Evolutionary conservation across 345 rosid species (phyloP).

Genomic region (Luvunga scandens): DNA sequence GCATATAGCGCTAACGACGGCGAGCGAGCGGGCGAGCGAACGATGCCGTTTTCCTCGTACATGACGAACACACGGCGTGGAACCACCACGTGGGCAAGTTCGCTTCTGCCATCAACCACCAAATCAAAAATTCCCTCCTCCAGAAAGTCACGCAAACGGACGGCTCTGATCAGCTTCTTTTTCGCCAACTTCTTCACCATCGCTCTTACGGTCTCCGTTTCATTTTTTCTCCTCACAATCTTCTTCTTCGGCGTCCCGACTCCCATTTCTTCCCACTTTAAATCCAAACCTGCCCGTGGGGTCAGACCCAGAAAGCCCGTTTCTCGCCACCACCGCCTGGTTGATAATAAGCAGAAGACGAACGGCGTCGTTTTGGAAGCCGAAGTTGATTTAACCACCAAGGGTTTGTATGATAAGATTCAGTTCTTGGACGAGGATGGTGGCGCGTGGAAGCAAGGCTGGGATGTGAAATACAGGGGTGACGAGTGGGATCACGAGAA

Average conservation of each 20-base stretch:
- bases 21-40: too few species aligned
- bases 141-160: slow-evolving; percentile 65
- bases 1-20: too few species aligned
- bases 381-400: slow-evolving; percentile 74
- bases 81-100: slow-evolving; percentile 42
- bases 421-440: slow-evolving; percentile 79
- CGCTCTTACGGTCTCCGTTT: slow-evolving; percentile 58
- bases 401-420: slow-evolving; percentile 83
- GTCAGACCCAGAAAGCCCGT: background rate
- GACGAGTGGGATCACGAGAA: slow-evolving; percentile 87
- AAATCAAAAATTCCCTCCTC: slow-evolving; percentile 54
- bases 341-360: background rate
- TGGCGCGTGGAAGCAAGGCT: slow-evolving; percentile 98
- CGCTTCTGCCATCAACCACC: slow-evolving; percentile 46
- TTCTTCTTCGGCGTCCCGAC: slow-evolving; percentile 72
- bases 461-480: slow-evolving; percentile 73
- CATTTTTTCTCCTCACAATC: slow-evolving; percentile 71
- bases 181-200: slow-evolving; percentile 73
- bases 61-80: slow-evolving; percentile 64
- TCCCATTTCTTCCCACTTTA: slow-evolving; percentile 60
- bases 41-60: slow-evolving; percentile 77
- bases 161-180: slow-evolving; percentile 59
- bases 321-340: background rate
- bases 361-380: slow-evolving; percentile 40
- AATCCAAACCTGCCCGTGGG: slow-evolving; percentile 27